Conservation (phyloP, 1,139 yeast genomes). For the Saccharomyces hybrid region DNA sequence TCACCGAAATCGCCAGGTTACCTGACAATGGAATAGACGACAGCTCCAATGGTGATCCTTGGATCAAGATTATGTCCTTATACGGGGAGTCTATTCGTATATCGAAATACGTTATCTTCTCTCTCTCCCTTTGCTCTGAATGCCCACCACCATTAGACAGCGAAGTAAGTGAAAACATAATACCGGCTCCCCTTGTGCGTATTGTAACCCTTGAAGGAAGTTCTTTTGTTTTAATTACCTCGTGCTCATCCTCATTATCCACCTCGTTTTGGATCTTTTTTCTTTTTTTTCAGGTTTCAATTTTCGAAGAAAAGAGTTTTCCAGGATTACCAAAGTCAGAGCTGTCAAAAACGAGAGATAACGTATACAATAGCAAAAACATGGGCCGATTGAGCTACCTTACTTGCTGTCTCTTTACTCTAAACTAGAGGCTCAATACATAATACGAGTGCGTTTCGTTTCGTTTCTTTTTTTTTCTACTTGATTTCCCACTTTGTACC, state of each 20-base stretch:
- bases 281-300: not conserved
- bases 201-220: not conserved
- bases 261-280: not conserved
- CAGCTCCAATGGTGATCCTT: constrained; percentile 53
- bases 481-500: too few relatives aligned
- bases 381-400: too few relatives aligned
- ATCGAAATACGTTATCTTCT: constrained; percentile 22
- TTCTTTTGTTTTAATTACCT: not conserved
- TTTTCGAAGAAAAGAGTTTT: not conserved
- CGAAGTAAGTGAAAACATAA: not conserved
- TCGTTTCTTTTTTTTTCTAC: too few relatives aligned
- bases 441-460: too few relatives aligned
- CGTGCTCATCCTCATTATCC: not conserved
- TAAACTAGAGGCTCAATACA: too few relatives aligned
- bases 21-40: constrained; percentile 50
- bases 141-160: constrained; percentile 1
- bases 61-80: constrained; percentile 46
- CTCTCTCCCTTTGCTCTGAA: not conserved
- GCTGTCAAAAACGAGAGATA: not conserved
- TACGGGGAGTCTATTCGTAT: constrained; percentile 42
- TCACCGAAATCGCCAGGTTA: constrained; percentile 46
- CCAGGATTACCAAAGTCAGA: not conserved
- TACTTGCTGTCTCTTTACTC: not conserved
- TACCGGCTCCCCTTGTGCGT: not conserved
- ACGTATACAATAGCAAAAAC: too few relatives aligned